Evolutionary conservation across 1,284 basidiomycete species (phyloP), one percentile per base, ranked within the genome.

Genomic region (Cerioporus squamosus): DNA sequence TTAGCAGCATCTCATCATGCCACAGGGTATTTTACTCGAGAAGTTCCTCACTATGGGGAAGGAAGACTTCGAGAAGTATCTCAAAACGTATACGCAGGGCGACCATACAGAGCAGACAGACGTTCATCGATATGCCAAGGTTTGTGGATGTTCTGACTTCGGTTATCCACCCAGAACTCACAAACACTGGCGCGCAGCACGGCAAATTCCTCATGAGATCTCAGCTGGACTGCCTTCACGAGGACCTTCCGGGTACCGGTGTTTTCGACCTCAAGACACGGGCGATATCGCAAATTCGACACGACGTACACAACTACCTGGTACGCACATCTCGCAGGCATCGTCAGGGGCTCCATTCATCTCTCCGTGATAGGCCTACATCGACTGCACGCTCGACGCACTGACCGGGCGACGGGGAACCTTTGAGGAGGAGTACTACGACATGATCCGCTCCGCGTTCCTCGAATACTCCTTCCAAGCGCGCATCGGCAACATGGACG

Each of bases 211-310:
- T 98, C 46, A 94, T 98, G 90, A 92, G 97, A 17, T 97, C 95
- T 1, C 97, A 99, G 73, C 82, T 99, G 10, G 97, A 99, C 72
- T 96, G 95, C 67, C 76, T 86, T 1, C 93, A 98, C 69, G 68
- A 75, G 36, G 83, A 92, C 31, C 75, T 99, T 18, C 96, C 96
- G 1, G 94, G 95, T 1, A 89, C 88, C 0, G 94, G 93, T 24
- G 89, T 97, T 0, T 99, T 99, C 66, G 97, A 99, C 71, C 89
- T 99, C 74, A 99, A 99, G 75, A 98, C 97, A 0, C 85, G 96
- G 42, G 95, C 95, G 0, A 91, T 88, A 38, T 75, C 94, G 36
- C 87, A 94, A 1, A 88, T 98, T 48, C 88, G 97, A 5, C 79
- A 92, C 68, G 96, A 99, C 74, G 77, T 91, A 9, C 80, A 94